Base-by-base conservation (phyloP, 805 yeast species). In the Clavispora phyllophila region DNA sequence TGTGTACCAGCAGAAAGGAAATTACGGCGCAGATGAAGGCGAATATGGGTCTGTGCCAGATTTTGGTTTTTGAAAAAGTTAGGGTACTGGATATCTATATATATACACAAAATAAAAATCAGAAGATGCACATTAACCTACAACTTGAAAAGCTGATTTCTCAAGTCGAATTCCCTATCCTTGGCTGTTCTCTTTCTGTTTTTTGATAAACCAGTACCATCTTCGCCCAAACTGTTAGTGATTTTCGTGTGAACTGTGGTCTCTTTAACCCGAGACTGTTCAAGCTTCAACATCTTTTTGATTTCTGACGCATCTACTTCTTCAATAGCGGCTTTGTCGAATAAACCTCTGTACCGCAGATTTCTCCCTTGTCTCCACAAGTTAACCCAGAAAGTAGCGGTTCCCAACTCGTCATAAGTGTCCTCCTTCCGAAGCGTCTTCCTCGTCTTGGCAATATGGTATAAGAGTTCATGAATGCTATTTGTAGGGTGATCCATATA, bases 401-500 rank as follows among this genome's bases (percentile, higher is more conserved):
- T 73, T 1, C 84, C 85, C 17, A 64, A 58, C 42, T 81, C 80
- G 56, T 80, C 82, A 42, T 62, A 73, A 7, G 64, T 43, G 2
- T 62, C 65, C 25, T 63, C 69, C 26, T 45, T 48, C 9, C 63
- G 62, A 9, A 70, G 53, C 39, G 62, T 65, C 5, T 62, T 61
- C 20, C 70, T 60, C 15, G 60, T 59, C 42, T 60, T 65, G 10
- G 81, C 79, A 8, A 82, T 68, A 13, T 71, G 63, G 36, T 58
- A 57, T 26, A 87, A 60, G 17, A 88, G 66, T 44, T 71, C 77
- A 42, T 76, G 72, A 2, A 88, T 69, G 48, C 82, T 76, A 58
- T 89, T 89, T 0, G 96, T 87, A 1, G 96, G 95, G 25, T 68
- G 64, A 9, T 65, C 51, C 49, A 78, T 60, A 53, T 70, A 82